Percentiles rank a stretch among this genome's conserved stretches.
Evolutionary conservation across 2,329 filamentous ascomycete genomes (phyloP).

Genomic region (Colletotrichum limetticola): DNA sequence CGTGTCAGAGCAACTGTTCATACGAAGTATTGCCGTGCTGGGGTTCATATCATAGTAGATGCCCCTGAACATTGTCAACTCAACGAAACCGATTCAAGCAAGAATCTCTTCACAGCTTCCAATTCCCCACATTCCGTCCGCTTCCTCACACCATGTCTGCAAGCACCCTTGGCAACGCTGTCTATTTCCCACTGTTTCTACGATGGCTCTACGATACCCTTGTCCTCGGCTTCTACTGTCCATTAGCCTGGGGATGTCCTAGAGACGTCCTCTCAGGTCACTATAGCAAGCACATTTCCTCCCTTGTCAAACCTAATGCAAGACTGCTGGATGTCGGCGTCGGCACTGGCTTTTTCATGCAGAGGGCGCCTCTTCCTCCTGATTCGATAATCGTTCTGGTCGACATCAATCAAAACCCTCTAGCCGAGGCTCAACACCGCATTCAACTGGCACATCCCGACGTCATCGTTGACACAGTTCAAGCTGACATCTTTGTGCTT

Average conservation of each 20-base stretch:
- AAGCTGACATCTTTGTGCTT: conserved; percentile 1
- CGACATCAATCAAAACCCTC: background rate
- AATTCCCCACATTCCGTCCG: no score
- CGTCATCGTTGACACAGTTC: background rate
- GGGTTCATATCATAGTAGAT: no score
- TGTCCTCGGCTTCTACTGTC: background rate
- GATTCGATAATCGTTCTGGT: background rate
- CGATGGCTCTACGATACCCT: conserved; percentile 8
- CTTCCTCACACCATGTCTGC: background rate
- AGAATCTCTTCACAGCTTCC: no score
- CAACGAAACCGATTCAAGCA: no score
- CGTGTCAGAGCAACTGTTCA: background rate
- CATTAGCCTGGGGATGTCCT: conserved; percentile 9
- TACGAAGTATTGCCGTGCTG: no score
- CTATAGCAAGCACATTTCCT: conserved; percentile 1
- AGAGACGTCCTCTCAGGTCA: background rate
- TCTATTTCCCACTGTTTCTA: conserved; percentile 2
- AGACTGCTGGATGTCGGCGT: conserved; percentile 19
- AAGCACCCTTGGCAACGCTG: conserved; percentile 1
- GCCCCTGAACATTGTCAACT: no score
- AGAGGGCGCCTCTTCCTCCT: background rate
- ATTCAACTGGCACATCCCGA: background rate
- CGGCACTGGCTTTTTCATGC: conserved; percentile 5
- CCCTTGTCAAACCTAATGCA: background rate
- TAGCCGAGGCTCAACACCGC: background rate